Evolutionary conservation across 768 basidiomycete species (phyloP), one percentile per base, ranked within the genome.

Genomic region (Rhizopogon vulgaris): DNA sequence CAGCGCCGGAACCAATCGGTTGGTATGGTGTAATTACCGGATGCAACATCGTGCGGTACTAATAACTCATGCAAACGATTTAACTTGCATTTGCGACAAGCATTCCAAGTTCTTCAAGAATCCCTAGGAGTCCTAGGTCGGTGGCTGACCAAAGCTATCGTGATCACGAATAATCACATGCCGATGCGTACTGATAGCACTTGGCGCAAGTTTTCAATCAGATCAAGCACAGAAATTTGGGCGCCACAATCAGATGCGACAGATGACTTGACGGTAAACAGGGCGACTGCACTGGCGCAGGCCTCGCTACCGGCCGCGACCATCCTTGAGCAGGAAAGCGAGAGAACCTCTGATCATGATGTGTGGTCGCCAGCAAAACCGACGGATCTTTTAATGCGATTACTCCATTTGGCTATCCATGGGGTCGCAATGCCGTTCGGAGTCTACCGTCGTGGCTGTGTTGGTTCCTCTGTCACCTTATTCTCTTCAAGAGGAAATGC

Each of bases 371-470:
- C 45, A 46, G 45, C 45, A 46, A 46, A 45, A 46, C 30, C n/a
- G 3, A 15, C 4, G 43, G 30, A 10, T 15, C 30, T 46, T 46
- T 46, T 34, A 3, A 32, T 18, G 3, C n/a, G n/a, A 24, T 9
- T 22, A 46, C 45, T 46, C 34, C 30, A 32, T 32, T 45, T 45
- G 43, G 43, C 28, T 45, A 45, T n/a, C 30, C 28, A 17, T 12
- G n/a, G 41, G 28, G 41, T 43, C 43, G 30, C 30, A 30, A 15
- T 22, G 4, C 10, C 10, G 32, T 34, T 10, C 32, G 32, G 32
- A 34, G 32, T 34, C 32, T 11, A 4, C 32, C 32, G 45, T 32
- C 25, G 63, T 68, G 66, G 66, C 66, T 69, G 63, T 69, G 58
- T 38, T n/a, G 3, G 25, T 57, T 43, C 36, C 49, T 34, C 32